Evolutionary conservation across 129 eudicot species (phyloP).

Genomic region (Helianthus annuus): HanXRQr2.0-SUNRISE NC_035447.2:174054809-174055308

Average conservation of each 20-base stretch:
- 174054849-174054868: constrained; percentile 99
- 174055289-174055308: no score
- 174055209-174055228: no score
- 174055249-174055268: no score
- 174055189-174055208: no score
- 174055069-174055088: neutral
- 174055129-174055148: no score
- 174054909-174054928: constrained; percentile 98
- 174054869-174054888: constrained; percentile 90
- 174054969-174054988: neutral
- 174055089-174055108: no score
- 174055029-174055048: neutral
- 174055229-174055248: no score
- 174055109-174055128: no score
- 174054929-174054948: constrained; percentile 97
- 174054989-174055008: constrained; percentile 4
- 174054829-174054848: constrained; percentile 69
- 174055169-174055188: no score
- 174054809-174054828: constrained; percentile 65
- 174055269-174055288: no score
- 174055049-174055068: neutral
- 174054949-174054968: neutral
- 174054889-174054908: constrained; percentile 94
- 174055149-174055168: no score
- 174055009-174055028: neutral